phyloP scores from a whole-genome alignment of 169 alveolate species.

The Plasmodium sp. region DNA sequence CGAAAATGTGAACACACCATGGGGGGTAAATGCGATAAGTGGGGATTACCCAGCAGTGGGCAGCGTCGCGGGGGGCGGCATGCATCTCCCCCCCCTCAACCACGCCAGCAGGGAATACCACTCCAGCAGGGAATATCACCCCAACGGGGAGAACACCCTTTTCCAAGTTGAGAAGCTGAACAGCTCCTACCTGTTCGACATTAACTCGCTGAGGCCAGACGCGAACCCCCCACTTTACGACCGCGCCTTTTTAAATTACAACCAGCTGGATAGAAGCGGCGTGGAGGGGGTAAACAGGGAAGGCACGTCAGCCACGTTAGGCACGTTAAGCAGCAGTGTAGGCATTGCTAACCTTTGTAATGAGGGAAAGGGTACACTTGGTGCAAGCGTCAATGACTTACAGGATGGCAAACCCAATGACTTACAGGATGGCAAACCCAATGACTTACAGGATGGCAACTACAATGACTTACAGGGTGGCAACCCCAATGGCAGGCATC shows the following conservation, averaged over 20 bases:
- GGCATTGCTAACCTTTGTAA: neutral
- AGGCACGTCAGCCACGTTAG: neutral
- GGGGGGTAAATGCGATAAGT: conserved; percentile 1
- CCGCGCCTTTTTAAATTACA: conserved; percentile 16
- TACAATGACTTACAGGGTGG: too few species aligned
- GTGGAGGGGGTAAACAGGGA: neutral
- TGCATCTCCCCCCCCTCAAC: neutral
- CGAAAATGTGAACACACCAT: neutral
- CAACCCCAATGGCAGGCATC: neutral
- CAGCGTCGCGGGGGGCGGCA: neutral
- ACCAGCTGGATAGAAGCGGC: neutral
- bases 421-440: too few species aligned
- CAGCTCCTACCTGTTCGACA: conserved; percentile 17
- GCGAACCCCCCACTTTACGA: neutral
- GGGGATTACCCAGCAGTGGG: neutral
- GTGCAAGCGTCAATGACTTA: neutral
- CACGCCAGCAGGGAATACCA: neutral
- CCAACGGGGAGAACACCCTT: neutral
- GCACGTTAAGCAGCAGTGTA: neutral
- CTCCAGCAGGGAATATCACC: too few species aligned
- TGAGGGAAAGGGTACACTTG: neutral
- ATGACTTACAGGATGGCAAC: neutral
- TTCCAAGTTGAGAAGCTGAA: conserved; percentile 17
- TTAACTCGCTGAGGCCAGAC: conserved; percentile 21
- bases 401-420: neutral